A percentile compares a stretch with the other conserved stretches of the same genome.
Evolutionary conservation across 345 rosid genomes (phyloP).

Genomic region (Sonneratia alba): DNA sequence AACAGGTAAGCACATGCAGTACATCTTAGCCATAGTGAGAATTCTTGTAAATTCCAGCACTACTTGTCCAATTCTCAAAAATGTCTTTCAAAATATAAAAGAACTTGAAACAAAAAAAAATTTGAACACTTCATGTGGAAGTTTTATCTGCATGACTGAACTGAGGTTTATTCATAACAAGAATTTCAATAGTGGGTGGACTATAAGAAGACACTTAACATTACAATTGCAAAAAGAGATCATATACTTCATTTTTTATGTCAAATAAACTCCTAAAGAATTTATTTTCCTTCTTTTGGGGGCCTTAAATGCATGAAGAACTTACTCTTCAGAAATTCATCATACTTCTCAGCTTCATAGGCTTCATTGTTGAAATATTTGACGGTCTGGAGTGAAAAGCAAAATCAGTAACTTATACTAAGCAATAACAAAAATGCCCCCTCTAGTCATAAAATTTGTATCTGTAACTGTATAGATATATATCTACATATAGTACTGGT

Average conservation of each 20-base stretch:
- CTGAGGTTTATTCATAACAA: too few relatives aligned
- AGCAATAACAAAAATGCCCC: too few relatives aligned
- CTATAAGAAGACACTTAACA: not conserved
- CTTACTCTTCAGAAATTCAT: constrained; percentile 85
- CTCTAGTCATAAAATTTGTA: too few relatives aligned
- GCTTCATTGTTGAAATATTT: constrained; percentile 94
- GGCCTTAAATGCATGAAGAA: constrained; percentile 11
- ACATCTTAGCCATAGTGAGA: not conserved
- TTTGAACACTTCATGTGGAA: too few relatives aligned
- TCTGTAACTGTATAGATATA: too few relatives aligned
- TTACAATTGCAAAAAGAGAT: not conserved
- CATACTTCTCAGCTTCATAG: constrained; percentile 77
- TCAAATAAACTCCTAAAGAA: not conserved
- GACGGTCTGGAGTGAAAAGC: constrained; percentile 57
- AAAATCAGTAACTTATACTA: not conserved
- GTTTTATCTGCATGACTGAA: not conserved
- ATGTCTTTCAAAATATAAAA: too few relatives aligned
- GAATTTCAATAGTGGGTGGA: too few relatives aligned
- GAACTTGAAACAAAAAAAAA: too few relatives aligned
- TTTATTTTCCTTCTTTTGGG: not conserved
- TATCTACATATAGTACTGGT: too few relatives aligned
- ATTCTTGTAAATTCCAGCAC: not conserved
- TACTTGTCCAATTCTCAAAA: not conserved
- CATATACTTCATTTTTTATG: not conserved
- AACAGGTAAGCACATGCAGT: too few relatives aligned